These are phyloP conservation scores for Petrea volubilis DNA, from an alignment of 257 asterid genomes.

Conservation along the genomic window DNA sequence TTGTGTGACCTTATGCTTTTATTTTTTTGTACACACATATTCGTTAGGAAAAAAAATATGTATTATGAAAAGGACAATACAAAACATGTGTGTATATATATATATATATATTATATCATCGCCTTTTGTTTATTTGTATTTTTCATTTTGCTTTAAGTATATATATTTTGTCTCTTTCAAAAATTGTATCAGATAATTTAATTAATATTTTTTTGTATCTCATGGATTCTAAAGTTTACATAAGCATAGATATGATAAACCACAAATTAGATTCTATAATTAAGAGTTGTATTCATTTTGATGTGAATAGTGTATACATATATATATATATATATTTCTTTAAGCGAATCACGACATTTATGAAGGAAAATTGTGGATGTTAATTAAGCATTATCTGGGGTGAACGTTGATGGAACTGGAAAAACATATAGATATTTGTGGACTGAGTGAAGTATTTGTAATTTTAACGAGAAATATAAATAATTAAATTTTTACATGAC, in stretches of 20 bases:
- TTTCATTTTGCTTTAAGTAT: not conserved
- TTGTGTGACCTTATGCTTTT: not conserved
- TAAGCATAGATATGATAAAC: not conserved
- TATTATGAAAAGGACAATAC: too few species aligned
- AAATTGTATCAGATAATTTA: not conserved
- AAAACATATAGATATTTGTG: not conserved
- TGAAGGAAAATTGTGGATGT: not conserved
- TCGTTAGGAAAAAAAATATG: too few species aligned
- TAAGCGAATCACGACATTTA: not conserved
- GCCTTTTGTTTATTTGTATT: too few species aligned
- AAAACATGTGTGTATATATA: too few species aligned
- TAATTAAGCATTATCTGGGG: not conserved
- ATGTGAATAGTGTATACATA: too few species aligned
- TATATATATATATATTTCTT: too few species aligned
- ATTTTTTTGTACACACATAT: not conserved
- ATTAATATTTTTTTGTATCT: not conserved
- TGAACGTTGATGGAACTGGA: not conserved
- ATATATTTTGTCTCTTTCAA: not conserved
- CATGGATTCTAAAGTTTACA: not conserved
- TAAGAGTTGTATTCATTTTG: not conserved
- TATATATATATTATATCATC: too few species aligned
- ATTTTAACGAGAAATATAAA: not conserved
- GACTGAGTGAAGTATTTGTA: not conserved
- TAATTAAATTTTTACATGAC: not conserved
- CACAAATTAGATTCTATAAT: not conserved